Evolutionary conservation across 1,284 basidiomycete genomes (phyloP).

Genomic region (Malassezia caprae): DNA sequence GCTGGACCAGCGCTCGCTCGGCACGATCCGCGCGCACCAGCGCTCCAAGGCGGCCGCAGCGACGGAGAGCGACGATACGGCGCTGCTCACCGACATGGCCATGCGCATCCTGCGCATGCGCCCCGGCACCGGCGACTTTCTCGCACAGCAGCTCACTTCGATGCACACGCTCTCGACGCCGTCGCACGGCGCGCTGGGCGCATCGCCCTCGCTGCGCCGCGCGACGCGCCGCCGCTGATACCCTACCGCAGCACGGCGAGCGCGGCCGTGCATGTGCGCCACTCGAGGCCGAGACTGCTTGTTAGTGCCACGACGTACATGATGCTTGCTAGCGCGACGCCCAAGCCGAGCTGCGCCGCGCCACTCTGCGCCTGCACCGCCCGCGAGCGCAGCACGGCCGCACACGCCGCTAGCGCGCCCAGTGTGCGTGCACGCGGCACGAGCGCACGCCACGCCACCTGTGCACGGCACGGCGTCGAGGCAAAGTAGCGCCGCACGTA

Average conservation of each 20-base stretch:
- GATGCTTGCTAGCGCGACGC: neutral
- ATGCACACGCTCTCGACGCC: slow-evolving; percentile 24
- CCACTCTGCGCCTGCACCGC: neutral
- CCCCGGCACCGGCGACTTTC: slow-evolving; percentile 36
- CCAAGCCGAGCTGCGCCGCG: neutral
- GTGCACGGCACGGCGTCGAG: neutral
- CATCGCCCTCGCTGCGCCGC: neutral
- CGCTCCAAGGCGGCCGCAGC: slow-evolving; percentile 62
- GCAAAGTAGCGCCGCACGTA: neutral
- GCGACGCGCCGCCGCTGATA: neutral
- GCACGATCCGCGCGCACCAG: slow-evolving; percentile 90
- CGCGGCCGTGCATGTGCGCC: neutral
- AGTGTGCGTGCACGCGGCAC: neutral
- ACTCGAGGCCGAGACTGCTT: neutral
- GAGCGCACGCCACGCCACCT: neutral
- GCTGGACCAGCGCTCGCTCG: slow-evolving; percentile 72
- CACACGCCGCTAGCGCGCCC: neutral
- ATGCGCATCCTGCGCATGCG: slow-evolving; percentile 39
- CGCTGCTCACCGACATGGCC: slow-evolving; percentile 30
- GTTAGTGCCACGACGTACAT: neutral
- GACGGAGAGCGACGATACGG: slow-evolving; percentile 48
- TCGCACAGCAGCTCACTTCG: slow-evolving; percentile 36
- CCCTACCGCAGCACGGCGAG: neutral
- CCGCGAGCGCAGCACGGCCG: neutral
- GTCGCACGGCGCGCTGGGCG: neutral